A percentile compares a stretch with the other conserved stretches of the same genome.
phyloP scores from a whole-genome alignment of 164 flowering plant species.

The Magnolia sinica region DNA sequence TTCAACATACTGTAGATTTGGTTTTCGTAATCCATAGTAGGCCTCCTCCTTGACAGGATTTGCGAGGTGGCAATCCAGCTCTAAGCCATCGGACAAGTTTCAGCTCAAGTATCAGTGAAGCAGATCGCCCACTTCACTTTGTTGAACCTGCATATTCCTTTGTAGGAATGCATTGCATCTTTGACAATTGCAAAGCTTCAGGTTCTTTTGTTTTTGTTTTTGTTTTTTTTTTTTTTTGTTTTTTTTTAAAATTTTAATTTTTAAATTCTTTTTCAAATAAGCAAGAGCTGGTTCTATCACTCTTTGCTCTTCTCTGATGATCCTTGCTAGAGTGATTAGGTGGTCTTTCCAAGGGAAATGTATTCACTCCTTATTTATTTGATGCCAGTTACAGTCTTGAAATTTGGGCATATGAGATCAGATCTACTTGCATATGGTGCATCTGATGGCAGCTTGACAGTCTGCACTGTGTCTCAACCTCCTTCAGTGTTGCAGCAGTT shows the following conservation, averaged over 20 bases:
- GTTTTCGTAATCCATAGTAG: not conserved
- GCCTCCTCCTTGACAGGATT: slow-evolving; percentile 48
- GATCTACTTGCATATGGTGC: slow-evolving; percentile 98
- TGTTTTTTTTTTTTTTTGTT: no score
- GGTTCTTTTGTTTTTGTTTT: slow-evolving; percentile 32
- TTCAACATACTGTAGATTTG: not conserved
- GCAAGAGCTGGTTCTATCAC: not conserved
- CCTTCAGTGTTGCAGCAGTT: slow-evolving; percentile 68
- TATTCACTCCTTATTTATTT: slow-evolving; percentile 17
- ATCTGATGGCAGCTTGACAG: slow-evolving; percentile 94
- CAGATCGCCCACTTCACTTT: slow-evolving; percentile 50
- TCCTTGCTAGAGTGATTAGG: not conserved
- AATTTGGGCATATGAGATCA: slow-evolving; percentile 96
- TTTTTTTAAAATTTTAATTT: no score
- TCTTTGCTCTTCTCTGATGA: not conserved
- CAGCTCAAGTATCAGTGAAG: slow-evolving; percentile 74
- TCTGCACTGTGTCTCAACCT: slow-evolving; percentile 77
- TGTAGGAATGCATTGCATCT: slow-evolving; percentile 99
- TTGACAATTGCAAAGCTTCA: slow-evolving; percentile 88
- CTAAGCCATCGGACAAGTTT: slow-evolving; percentile 64
- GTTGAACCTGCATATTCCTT: slow-evolving; percentile 93
- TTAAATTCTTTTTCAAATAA: not conserved
- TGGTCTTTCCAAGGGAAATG: slow-evolving; percentile 4
- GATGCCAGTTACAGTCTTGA: slow-evolving; percentile 79
- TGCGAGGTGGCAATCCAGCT: slow-evolving; percentile 49